These are phyloP conservation scores for Penicillium sp. DNA, from an alignment of 2,329 filamentous ascomycete genomes.

Conservation along the genomic window DNA sequence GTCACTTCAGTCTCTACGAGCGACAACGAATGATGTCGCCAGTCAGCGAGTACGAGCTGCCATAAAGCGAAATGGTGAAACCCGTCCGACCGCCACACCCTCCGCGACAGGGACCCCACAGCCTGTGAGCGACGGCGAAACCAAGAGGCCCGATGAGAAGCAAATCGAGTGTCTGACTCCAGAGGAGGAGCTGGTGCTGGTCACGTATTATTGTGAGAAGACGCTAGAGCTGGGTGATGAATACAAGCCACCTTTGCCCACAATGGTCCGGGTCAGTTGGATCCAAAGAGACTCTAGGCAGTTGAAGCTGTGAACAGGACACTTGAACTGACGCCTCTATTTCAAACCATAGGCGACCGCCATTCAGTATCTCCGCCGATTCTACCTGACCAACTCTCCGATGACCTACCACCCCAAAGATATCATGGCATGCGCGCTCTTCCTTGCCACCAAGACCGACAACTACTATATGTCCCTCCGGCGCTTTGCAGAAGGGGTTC, in stretches of 20 bases:
- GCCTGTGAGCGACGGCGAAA: constrained; percentile 30
- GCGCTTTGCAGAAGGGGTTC: constrained; percentile 65
- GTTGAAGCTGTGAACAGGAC: constrained; percentile 1
- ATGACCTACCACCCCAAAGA: constrained; percentile 94
- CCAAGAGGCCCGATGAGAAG: constrained; percentile 33
- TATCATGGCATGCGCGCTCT: constrained; percentile 83
- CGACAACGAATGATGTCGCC: constrained; percentile 75
- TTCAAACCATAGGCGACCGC: constrained; percentile 60
- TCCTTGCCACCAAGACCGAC: constrained; percentile 90
- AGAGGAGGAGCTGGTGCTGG: constrained; percentile 74
- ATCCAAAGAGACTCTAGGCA: constrained; percentile 16
- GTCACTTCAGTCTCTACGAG: constrained; percentile 66
- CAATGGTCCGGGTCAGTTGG: constrained; percentile 54
- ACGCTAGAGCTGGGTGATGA: constrained; percentile 56
- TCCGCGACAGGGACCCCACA: constrained; percentile 31
- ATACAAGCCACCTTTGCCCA: constrained; percentile 54
- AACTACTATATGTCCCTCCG: constrained; percentile 67
- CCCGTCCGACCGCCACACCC: constrained; percentile 29
- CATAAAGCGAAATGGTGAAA: constrained; percentile 47
- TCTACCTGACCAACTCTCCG: constrained; percentile 91
- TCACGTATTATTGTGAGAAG: constrained; percentile 70
- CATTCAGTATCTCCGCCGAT: constrained; percentile 83
- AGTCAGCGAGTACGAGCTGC: constrained; percentile 61
- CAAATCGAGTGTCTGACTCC: constrained; percentile 74
- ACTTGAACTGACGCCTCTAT: neutral